Base-by-base conservation (phyloP, 1,139 yeast genomes). In the Saccharomycopsis crataegensis region DNA sequence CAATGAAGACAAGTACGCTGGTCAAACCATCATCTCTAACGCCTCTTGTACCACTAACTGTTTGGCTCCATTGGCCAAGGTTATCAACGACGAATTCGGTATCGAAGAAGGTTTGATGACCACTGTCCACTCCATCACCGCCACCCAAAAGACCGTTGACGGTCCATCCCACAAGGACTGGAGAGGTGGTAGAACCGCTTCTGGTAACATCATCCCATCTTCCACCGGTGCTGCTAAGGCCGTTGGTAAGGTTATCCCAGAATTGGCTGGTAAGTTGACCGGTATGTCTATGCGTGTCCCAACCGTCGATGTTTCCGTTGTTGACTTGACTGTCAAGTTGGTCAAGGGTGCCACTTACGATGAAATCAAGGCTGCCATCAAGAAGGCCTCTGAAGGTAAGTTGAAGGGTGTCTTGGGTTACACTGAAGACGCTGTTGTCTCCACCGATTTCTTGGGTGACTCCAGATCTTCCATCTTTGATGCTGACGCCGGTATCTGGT, bases 131-230 rank as follows among this genome's bases (percentile, higher is more conserved):
- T 84, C 93, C 69, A 80, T 86, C 74, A 86, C 94, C 65, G 94
- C 94, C 63, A 84, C 94, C 63, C 94, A 86, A 75, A 86, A 86
- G 82, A 84, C 93, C 60, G 94, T 86, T 63, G 94, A 86, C 72
- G 94, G 94, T 80, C 91, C 94, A 71, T 86, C 94, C 74, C 90
- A 84, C 81, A 86, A 86, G 79, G 94, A 86, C 79, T 86, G 94
- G 94, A 84, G 94, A 84, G 94, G 93, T 76, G 94, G 94, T 74
- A 82, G 94, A 80, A 85, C 93, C 67, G 94, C 94, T 69, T 83
- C 91, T 62, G 94, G 89, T 71, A 86, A 86, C 84, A 86, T 86
- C 69, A 86, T 86, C 67, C 94, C 94, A 74, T 84, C 93, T 53
- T 83, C 93, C 62, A 86, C 94, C 59, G 94, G 94, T 82, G 94